These are phyloP conservation scores for Miamiensis avidus DNA, from an alignment of 169 alveolate genomes.

Conservation along the genomic window DNA sequence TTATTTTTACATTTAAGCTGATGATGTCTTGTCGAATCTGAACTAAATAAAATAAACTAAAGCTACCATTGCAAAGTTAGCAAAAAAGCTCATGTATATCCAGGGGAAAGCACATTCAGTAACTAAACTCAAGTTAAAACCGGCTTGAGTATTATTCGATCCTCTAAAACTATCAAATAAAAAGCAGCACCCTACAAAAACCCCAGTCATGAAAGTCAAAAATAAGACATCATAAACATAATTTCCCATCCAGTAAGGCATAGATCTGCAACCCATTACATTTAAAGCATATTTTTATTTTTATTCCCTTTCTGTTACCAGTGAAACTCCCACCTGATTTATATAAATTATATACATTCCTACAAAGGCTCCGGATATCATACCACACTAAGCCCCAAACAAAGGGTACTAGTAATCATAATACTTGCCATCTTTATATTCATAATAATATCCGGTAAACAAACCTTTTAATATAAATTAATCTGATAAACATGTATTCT, in stretches of 20 bases:
- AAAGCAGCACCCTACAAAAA: background rate
- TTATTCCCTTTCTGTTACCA: constrained; percentile 36
- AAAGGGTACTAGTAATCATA: background rate
- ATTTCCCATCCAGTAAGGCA: constrained; percentile 35
- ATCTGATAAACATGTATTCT: background rate
- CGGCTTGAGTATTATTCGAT: background rate
- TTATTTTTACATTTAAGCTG: no score
- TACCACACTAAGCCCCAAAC: constrained; percentile 26
- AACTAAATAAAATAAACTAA: no score
- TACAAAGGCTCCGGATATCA: constrained; percentile 9
- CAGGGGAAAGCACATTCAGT: background rate
- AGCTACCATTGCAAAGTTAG: no score
- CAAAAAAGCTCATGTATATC: no score
- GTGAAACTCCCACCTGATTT: background rate
- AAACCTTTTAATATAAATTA: no score
- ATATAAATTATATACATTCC: no score
- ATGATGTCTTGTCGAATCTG: no score
- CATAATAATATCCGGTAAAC: background rate
- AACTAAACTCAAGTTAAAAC: background rate
- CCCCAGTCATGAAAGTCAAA: no score
- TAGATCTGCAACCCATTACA: constrained; percentile 38
- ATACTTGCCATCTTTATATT: background rate
- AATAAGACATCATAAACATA: constrained; percentile 12
- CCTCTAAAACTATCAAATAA: no score
- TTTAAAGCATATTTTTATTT: constrained; percentile 39